A percentile compares a stretch with the other conserved stretches of the same genome.
phyloP scores from a whole-genome alignment of 2,329 filamentous ascomycete genomes.

The Chaetomiaceae sp. region DNA sequence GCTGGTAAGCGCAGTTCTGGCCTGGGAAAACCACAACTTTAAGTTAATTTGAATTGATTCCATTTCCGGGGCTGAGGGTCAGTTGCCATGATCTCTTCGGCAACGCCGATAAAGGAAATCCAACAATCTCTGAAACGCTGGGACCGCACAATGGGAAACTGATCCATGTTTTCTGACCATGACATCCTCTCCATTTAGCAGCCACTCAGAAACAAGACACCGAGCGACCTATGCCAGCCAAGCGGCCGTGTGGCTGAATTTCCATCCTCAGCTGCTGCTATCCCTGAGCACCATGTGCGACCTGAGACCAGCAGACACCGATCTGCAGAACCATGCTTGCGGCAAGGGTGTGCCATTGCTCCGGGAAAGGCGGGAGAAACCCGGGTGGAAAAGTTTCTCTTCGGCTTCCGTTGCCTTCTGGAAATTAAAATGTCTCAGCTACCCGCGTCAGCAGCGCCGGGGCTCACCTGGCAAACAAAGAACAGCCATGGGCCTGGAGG shows the following conservation, averaged over 20 bases:
- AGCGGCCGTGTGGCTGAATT: not conserved
- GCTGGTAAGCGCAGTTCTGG: too few relatives aligned
- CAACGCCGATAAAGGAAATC: not conserved
- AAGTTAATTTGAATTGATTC: too few relatives aligned
- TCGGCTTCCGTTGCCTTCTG: not conserved
- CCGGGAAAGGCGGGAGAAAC: not conserved
- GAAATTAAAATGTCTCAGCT: conserved; percentile 4
- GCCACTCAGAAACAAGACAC: not conserved
- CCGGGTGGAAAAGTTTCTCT: not conserved
- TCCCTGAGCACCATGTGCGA: not conserved
- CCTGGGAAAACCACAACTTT: too few relatives aligned
- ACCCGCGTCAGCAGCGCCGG: not conserved
- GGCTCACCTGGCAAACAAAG: not conserved
- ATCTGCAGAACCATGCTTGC: not conserved
- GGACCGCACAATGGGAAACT: not conserved
- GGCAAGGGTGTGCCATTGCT: not conserved
- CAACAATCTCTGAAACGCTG: not conserved
- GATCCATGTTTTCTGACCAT: not conserved
- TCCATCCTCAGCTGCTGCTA: not conserved
- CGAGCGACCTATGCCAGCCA: not conserved
- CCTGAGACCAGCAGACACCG: not conserved
- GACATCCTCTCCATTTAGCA: not conserved
- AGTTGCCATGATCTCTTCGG: not conserved
- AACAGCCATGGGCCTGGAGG: not conserved
- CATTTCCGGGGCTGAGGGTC: too few relatives aligned